Evolutionary conservation across 1,139 yeast species (phyloP).

Genomic region (Saccharomycopsis phalli): DNA sequence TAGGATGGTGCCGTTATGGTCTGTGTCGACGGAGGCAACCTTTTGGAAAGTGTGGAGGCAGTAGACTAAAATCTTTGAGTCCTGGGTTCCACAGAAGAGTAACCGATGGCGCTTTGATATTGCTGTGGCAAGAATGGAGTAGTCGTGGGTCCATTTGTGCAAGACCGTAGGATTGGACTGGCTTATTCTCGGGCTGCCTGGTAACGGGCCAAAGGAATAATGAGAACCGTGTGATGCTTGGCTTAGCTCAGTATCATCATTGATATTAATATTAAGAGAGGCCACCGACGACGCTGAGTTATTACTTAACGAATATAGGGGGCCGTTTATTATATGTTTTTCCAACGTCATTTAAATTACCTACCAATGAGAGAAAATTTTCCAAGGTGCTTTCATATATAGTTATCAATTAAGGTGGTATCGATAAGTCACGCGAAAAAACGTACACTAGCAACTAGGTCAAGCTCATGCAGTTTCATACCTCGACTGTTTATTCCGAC

Average conservation of each 20-base stretch:
- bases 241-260: conserved; percentile 2
- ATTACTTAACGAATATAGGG: conserved; percentile 14
- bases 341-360: conserved; percentile 14
- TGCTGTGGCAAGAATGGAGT: conserved; percentile 71
- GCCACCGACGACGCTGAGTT: conserved; percentile 10
- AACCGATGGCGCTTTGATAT: conserved; percentile 50
- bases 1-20: conserved; percentile 67
- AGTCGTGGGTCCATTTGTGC: conserved; percentile 70
- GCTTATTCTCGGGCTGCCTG: neutral
- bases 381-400: too few relatives aligned
- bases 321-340: conserved; percentile 8
- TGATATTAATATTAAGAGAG: conserved; percentile 17
- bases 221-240: conserved; percentile 1
- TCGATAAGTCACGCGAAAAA: conserved; percentile 1
- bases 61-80: conserved; percentile 67
- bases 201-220: neutral
- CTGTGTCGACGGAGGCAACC: conserved; percentile 35
- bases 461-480: conserved; percentile 9
- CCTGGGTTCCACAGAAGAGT: conserved; percentile 89
- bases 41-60: conserved; percentile 36
- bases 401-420: too few relatives aligned
- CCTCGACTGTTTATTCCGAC: conserved; percentile 1
- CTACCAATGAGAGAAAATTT: too few relatives aligned
- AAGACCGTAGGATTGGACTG: conserved; percentile 29
- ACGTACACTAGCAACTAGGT: conserved; percentile 4